A percentile compares a stretch with the other conserved stretches of the same genome.
These are phyloP conservation scores for Haematococcus lacustris DNA, from an alignment of 139 green algal genomes.

Conservation along the genomic window DNA sequence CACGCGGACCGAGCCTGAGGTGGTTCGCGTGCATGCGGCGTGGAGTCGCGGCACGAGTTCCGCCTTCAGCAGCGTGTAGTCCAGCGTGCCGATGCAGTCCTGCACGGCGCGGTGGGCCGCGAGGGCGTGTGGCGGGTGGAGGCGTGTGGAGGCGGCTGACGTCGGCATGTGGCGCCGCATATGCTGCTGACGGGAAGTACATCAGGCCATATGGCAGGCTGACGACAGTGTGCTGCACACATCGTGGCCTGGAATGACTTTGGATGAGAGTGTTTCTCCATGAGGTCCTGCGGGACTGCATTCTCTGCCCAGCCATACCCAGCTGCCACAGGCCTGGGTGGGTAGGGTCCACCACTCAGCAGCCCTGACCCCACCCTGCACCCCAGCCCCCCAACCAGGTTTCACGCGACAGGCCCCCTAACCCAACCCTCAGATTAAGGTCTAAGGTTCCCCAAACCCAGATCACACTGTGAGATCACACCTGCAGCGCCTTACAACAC, in stretches of 20 bases:
- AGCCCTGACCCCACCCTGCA: neutral
- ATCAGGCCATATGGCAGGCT: neutral
- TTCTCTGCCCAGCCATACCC: neutral
- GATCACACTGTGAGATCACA: neutral
- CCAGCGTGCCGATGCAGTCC: slow-evolving; percentile 3
- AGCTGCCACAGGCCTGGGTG: neutral
- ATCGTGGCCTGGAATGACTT: neutral
- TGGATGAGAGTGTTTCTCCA: neutral
- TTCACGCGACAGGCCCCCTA: neutral
- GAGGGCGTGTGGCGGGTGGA: neutral
- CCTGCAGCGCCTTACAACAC: neutral
- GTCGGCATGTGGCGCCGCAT: neutral
- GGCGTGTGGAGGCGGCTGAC: neutral
- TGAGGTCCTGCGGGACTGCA: neutral
- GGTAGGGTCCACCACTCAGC: neutral
- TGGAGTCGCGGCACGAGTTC: slow-evolving; percentile 20
- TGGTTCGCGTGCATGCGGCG: slow-evolving; percentile 52
- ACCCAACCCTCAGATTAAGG: neutral
- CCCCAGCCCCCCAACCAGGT: neutral
- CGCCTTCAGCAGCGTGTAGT: slow-evolving; percentile 10
- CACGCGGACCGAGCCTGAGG: slow-evolving; percentile 28
- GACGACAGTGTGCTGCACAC: neutral
- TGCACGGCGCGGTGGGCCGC: neutral
- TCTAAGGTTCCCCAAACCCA: neutral
- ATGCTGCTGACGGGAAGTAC: neutral